Base-by-base conservation (phyloP, 139 green algal species). In the Zygnema cylindricum region DNA sequence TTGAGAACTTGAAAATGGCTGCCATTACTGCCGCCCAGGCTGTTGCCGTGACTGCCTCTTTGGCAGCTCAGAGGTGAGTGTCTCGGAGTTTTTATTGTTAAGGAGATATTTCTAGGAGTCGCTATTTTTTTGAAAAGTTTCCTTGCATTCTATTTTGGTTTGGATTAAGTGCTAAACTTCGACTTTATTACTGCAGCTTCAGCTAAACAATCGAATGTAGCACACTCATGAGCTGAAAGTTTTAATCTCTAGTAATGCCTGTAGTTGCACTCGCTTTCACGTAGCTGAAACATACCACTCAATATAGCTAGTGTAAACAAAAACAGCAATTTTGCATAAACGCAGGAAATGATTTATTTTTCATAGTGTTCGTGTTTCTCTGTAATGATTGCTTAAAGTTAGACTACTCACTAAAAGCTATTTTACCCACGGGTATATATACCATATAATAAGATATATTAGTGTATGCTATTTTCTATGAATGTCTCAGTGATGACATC, bases 1-100 rank as follows among this genome's bases (percentile, higher is more conserved):
- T 25, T 73, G 25, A 83, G 32, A 30, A 35, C 71, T 33, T 33
- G 73, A 33, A 54, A n/a, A 85, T 85, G 78, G 78, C 78, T 71
- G 78, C 78, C 78, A 33, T 85, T 32, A 55, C 42, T 76, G 35
- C 78, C 25, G 43, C 78, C 36, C 78, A 85, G 33, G 42, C 38
- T 38, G 35, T 85, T 7, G 36, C 78, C 23, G 36, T 38, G 40
- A 55, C 42, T 32, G 76, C 76, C 76, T 69, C 32, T n/a, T 83
- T 40, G 42, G 76, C 38, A 32, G 78, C 42, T 32, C 41, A 32
- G 54, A 73, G 57, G 57, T 73, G 25, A 30, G 57, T 35, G 30
- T 25, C 57, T 25, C 57, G n/a, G 25, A 73, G 30, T 30, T 73
- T 73, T 25, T 73, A 73, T 25, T 25, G 30, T 73, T 73, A 25